phyloP scores from a whole-genome alignment of 108 stramenopile genomes.

The Pinguiococcus pyrenoidosus region DNA sequence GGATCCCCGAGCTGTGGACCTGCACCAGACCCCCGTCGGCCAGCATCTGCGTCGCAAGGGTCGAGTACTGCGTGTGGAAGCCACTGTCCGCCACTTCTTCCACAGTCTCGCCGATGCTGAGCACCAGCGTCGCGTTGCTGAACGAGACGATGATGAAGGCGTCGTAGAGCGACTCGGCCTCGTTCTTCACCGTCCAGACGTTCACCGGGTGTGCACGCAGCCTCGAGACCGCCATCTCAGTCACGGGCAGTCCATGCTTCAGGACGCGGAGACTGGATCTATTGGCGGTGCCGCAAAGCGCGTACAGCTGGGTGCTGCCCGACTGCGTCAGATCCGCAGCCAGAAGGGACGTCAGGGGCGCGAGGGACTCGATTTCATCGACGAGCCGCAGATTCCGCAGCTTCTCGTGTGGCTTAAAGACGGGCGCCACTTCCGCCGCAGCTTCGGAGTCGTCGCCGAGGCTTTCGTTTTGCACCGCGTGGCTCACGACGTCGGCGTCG shows the following conservation, averaged over 20 bases:
- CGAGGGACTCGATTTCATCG: conserved; percentile 57
- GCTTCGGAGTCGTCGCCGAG: conserved; percentile 39
- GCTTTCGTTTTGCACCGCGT: conserved; percentile 10
- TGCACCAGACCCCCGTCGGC: conserved; percentile 68
- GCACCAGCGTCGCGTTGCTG: conserved; percentile 85
- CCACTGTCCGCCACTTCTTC: conserved; percentile 80
- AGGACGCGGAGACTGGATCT: conserved; percentile 61
- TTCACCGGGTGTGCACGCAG: conserved; percentile 78
- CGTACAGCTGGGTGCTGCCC: conserved; percentile 76
- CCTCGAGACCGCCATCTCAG: conserved; percentile 81
- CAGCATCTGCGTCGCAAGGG: conserved; percentile 72
- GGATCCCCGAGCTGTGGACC: conserved; percentile 74
- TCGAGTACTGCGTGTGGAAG: conserved; percentile 66
- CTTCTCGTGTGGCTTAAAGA: conserved; percentile 50
- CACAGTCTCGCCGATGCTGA: conserved; percentile 83
- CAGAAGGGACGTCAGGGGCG: conserved; percentile 67
- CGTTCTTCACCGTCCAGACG: conserved; percentile 74
- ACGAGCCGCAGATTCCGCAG: conserved; percentile 62
- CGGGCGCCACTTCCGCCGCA: conserved; percentile 41
- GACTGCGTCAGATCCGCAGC: conserved; percentile 81
- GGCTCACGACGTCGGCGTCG: conserved; percentile 47
- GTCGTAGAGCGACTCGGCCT: conserved; percentile 28
- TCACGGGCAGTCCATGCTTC: conserved; percentile 74
- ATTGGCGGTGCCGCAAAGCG: conserved; percentile 73
- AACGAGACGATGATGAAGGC: conserved; percentile 88